Percentiles rank a stretch among this genome's conserved stretches.
Conservation (phyloP, 2,329 filamentous ascomycete species). For the Domatiomyces globalis region DNA sequence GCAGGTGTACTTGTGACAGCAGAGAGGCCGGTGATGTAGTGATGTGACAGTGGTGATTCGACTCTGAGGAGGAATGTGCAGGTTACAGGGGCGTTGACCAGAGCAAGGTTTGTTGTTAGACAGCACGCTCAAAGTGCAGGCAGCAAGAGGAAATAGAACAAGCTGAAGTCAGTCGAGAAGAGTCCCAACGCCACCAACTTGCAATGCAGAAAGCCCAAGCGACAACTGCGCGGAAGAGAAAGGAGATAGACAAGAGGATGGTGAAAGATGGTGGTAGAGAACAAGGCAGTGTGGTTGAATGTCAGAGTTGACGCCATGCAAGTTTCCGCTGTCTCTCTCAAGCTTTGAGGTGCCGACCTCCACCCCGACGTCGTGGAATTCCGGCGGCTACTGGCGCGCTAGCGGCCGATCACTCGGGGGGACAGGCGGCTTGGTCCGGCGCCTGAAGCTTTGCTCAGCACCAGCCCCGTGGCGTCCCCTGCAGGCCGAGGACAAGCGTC, state of each 20-base stretch:
- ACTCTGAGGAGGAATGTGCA: no score
- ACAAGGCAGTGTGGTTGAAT: neutral
- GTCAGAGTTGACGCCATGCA: neutral
- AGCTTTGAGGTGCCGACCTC: neutral
- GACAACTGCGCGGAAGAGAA: slow-evolving; percentile 12
- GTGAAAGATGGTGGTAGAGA: slow-evolving; percentile 17
- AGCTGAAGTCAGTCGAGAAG: slow-evolving; percentile 3
- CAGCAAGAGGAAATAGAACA: slow-evolving; percentile 18
- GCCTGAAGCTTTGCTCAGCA: neutral
- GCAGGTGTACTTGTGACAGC: slow-evolving; percentile 3
- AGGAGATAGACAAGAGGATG: slow-evolving; percentile 12
- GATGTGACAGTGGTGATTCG: neutral
- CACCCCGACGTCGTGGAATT: neutral
- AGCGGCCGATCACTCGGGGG: slow-evolving; percentile 1
- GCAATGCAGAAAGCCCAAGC: slow-evolving; percentile 18
- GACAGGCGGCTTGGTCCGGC: neutral
- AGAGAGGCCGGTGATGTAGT: slow-evolving; percentile 4
- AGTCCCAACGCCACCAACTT: slow-evolving; percentile 16
- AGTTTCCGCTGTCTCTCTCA: slow-evolving; percentile 1
- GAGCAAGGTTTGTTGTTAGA: slow-evolving; percentile 15
- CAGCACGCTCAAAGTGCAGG: slow-evolving; percentile 15
- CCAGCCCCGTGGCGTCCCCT: neutral
- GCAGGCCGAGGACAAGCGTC: neutral
- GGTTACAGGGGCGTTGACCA: no score
- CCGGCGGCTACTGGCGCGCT: neutral